These are phyloP conservation scores for Priceomyces castillae DNA, from an alignment of 805 yeast species.

Conservation along the genomic window DNA sequence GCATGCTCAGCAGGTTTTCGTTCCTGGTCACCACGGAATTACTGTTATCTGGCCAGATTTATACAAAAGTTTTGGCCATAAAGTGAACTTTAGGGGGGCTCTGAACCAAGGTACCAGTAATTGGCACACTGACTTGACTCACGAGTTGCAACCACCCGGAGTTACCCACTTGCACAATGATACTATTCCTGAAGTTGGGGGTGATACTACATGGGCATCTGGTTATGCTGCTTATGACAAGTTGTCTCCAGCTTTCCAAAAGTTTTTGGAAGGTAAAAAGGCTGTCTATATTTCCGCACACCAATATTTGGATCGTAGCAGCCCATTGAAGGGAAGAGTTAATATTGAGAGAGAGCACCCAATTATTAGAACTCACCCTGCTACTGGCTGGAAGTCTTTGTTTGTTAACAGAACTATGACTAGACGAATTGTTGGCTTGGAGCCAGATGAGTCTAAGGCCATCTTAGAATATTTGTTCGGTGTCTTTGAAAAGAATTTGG, in stretches of 20 bases:
- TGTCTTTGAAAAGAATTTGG: slow-evolving; percentile 50
- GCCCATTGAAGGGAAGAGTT: slow-evolving; percentile 46
- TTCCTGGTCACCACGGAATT: slow-evolving; percentile 30
- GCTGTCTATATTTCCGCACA: slow-evolving; percentile 45
- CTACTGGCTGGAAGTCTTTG: slow-evolving; percentile 59
- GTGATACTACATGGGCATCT: slow-evolving; percentile 56
- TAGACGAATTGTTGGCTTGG: slow-evolving; percentile 49
- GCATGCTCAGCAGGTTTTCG: slow-evolving; percentile 27
- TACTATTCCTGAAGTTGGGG: slow-evolving; percentile 47
- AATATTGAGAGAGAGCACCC: slow-evolving; percentile 59
- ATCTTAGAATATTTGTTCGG: slow-evolving; percentile 46
- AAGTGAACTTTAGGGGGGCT: slow-evolving; percentile 27
- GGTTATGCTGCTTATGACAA: slow-evolving; percentile 60
- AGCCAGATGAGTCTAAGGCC: slow-evolving; percentile 48
- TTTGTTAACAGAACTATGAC: slow-evolving; percentile 54
- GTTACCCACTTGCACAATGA: slow-evolving; percentile 38
- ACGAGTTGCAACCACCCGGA: slow-evolving; percentile 37
- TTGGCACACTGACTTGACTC: slow-evolving; percentile 40
- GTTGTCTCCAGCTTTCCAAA: slow-evolving; percentile 43
- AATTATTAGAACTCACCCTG: slow-evolving; percentile 61
- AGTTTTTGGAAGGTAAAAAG: slow-evolving; percentile 51
- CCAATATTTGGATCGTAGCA: slow-evolving; percentile 39
- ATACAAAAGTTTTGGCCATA: slow-evolving; percentile 21
- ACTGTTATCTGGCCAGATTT: slow-evolving; percentile 43
- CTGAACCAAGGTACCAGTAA: slow-evolving; percentile 19